Evolutionary conservation across 169 alveolate genomes (phyloP).

Genomic region (Plasmodium reichenowi): DNA sequence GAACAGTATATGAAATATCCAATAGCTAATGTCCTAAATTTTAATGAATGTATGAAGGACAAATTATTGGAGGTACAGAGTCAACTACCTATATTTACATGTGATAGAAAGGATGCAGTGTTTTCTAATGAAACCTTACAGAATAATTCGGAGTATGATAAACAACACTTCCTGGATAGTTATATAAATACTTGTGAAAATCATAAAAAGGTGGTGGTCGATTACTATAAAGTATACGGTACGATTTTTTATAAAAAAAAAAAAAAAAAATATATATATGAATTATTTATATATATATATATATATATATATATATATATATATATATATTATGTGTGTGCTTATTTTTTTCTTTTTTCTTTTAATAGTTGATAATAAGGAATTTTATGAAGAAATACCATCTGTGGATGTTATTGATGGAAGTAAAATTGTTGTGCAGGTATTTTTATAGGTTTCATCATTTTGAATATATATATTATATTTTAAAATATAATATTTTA

Average conservation of each 20-base stretch:
- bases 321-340: neutral
- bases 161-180: conserved; percentile 15
- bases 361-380: conserved; percentile 47
- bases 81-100: conserved; percentile 38
- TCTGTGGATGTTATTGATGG: conserved; percentile 69
- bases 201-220: conserved; percentile 53
- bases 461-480: neutral
- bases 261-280: neutral
- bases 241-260: neutral
- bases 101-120: conserved; percentile 2
- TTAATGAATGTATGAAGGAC: conserved; percentile 26
- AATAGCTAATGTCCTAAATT: conserved; percentile 35
- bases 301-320: neutral
- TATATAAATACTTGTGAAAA: conserved; percentile 44
- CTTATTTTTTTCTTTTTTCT: neutral
- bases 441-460: neutral
- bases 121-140: neutral
- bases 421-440: conserved; percentile 50
- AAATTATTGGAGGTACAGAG: conserved; percentile 38
- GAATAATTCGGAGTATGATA: conserved; percentile 4
- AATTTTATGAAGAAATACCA: conserved; percentile 70
- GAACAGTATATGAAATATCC: conserved; percentile 40
- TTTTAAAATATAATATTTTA: neutral
- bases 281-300: neutral
- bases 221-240: conserved; percentile 69